Conservation (phyloP, 164 flowering plant genomes). For the Macadamia integrifolia region DNA sequence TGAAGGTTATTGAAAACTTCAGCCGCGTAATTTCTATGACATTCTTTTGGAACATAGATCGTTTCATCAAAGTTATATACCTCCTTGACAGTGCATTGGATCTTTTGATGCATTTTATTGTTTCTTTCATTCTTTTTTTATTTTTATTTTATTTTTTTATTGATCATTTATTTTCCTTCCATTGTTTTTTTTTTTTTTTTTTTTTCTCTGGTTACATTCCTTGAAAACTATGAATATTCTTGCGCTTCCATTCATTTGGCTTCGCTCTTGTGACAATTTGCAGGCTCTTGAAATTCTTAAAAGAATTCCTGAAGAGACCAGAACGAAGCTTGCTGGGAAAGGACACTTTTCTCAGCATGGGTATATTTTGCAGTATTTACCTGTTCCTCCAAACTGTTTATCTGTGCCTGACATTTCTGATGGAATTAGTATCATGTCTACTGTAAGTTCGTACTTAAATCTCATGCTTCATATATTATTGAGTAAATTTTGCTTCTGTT, state of each 20-base stretch:
- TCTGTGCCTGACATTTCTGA: constrained; percentile 86
- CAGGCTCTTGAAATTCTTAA: constrained; percentile 73
- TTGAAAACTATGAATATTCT: too few species aligned
- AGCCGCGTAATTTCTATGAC: not conserved
- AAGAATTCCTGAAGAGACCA: constrained; percentile 58
- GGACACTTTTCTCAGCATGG: constrained; percentile 81
- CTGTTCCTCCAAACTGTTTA: constrained; percentile 96
- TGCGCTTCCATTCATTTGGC: not conserved
- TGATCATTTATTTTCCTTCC: too few species aligned
- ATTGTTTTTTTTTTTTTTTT: not conserved
- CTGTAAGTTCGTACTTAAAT: constrained; percentile 42
- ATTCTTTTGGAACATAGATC: not conserved
- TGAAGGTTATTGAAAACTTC: not conserved
- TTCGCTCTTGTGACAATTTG: constrained; percentile 5
- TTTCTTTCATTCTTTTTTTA: too few species aligned
- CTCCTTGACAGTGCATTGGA: too few species aligned
- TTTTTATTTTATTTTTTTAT: too few species aligned
- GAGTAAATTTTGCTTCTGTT: not conserved
- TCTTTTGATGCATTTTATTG: too few species aligned
- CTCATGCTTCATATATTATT: not conserved
- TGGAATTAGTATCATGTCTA: constrained; percentile 73
- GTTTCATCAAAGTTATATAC: too few species aligned
- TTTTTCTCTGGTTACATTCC: too few species aligned
- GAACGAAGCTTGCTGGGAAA: constrained; percentile 54
- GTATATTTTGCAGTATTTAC: constrained; percentile 55